A percentile compares a stretch with the other conserved stretches of the same genome.
These are phyloP conservation scores for Ophiocordyceps sinensis DNA, from an alignment of 2,329 filamentous ascomycete genomes.

Conservation along the genomic window DNA sequence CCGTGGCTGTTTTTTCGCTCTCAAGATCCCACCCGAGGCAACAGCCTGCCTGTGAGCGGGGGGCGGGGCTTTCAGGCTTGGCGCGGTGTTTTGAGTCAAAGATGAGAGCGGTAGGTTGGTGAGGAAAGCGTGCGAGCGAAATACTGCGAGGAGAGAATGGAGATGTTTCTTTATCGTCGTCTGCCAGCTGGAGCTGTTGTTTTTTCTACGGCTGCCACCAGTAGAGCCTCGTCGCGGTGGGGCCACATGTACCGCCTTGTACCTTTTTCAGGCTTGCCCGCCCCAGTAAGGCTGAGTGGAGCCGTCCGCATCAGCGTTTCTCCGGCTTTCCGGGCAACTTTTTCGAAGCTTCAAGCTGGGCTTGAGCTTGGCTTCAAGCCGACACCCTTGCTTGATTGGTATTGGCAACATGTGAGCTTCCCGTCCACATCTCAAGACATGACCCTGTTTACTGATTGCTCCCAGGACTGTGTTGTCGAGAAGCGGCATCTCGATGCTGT, in stretches of 20 bases:
- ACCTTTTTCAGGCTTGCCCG: too few species aligned
- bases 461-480: constrained; percentile 13
- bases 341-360: too few species aligned
- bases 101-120: too few species aligned
- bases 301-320: not conserved
- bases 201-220: constrained; percentile 1
- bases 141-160: not conserved
- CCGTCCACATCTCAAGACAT: not conserved
- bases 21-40: not conserved
- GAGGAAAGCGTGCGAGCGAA: too few species aligned
- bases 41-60: too few species aligned
- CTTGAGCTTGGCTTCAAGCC: not conserved
- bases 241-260: not conserved
- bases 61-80: too few species aligned
- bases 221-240: not conserved
- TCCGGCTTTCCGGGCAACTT: not conserved
- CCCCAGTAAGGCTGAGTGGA: too few species aligned
- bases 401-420: not conserved
- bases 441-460: not conserved
- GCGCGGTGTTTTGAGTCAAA: too few species aligned
- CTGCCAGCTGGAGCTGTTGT: not conserved
- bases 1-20: not conserved
- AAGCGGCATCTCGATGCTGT: constrained; percentile 17
- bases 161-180: not conserved
- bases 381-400: not conserved